A percentile compares a stretch with the other conserved stretches of the same genome.
Conservation (phyloP, 2,329 filamentous ascomycete genomes). For the Penicillium occitanis region DNA sequence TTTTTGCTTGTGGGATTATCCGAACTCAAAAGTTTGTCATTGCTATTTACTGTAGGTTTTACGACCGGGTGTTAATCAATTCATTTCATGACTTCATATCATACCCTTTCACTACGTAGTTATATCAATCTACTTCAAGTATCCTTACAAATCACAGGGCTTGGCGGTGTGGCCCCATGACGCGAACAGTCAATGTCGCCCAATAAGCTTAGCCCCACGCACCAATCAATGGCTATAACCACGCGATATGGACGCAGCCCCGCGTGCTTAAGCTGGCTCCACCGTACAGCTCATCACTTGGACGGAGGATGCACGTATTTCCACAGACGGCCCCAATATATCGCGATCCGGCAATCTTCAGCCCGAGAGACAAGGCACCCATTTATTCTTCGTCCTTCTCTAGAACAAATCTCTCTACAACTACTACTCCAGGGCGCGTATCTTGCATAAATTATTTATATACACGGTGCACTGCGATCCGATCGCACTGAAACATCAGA, state of each 20-base stretch:
- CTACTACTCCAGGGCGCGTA: neutral
- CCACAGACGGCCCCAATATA: constrained; percentile 3
- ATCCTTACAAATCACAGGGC: neutral
- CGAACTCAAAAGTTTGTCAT: constrained; percentile 8
- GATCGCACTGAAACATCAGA: neutral
- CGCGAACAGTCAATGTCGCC: neutral
- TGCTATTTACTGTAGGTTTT: constrained; percentile 1
- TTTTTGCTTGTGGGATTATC: constrained; percentile 13
- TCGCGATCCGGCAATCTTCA: constrained; percentile 7
- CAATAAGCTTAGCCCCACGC: constrained; percentile 9
- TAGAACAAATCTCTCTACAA: neutral
- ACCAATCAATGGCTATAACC: constrained; percentile 3
- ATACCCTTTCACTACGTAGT: neutral
- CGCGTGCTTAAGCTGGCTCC: constrained; percentile 9
- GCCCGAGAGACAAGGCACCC: neutral
- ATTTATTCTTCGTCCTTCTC: neutral
- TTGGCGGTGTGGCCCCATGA: constrained; percentile 12
- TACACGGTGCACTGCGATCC: neutral
- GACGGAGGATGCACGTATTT: neutral
- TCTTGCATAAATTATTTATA: neutral
- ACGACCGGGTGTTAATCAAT: neutral
- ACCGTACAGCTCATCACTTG: neutral
- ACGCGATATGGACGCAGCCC: constrained; percentile 3
- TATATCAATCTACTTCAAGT: neutral
- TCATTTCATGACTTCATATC: neutral